A percentile compares a stretch with the other conserved stretches of the same genome.
Conservation (phyloP, 202 grass and related monocot genomes). For the Alloteropsis angusta region DNA sequence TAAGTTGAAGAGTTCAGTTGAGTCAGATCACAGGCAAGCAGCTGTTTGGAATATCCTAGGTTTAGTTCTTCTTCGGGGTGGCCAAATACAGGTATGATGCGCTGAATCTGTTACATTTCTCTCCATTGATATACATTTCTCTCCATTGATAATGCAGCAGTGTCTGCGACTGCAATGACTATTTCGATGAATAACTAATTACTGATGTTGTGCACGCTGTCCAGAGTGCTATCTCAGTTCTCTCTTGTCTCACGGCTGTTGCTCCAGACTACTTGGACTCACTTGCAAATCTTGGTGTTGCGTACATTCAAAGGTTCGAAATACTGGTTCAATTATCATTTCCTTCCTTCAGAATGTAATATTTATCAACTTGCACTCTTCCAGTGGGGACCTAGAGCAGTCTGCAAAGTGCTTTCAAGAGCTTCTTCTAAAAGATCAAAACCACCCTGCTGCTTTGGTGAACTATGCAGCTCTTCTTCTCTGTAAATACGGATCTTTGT, state of each 20-base stretch:
- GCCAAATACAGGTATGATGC: conserved; percentile 60
- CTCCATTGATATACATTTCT: conserved; percentile 6
- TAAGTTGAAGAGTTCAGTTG: conserved; percentile 76
- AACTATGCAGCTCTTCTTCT: conserved; percentile 85
- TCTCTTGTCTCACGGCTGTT: conserved; percentile 63
- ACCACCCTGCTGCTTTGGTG: conserved; percentile 85
- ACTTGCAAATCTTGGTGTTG: conserved; percentile 84
- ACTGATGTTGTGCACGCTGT: conserved; percentile 33
- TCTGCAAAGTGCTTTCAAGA: conserved; percentile 89
- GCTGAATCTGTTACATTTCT: conserved; percentile 1
- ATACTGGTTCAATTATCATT: conserved; percentile 17
- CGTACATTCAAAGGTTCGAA: conserved; percentile 76
- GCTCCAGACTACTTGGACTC: conserved; percentile 88
- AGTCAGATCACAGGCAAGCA: conserved; percentile 86
- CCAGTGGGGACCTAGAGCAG: conserved; percentile 66
- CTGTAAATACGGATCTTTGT: conserved; percentile 71
- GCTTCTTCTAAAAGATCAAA: conserved; percentile 92
- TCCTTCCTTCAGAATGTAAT: conserved; percentile 21
- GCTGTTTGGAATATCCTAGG: conserved; percentile 98
- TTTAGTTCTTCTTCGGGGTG: conserved; percentile 77
- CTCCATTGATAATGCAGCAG: background rate
- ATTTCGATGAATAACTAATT: conserved; percentile 11
- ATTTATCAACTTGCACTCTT: conserved; percentile 46
- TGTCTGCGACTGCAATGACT: conserved; percentile 17
- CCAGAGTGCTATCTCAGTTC: conserved; percentile 90